phyloP scores from a whole-genome alignment of 129 eudicot genomes.

The Flaveria linearis region DNA sequence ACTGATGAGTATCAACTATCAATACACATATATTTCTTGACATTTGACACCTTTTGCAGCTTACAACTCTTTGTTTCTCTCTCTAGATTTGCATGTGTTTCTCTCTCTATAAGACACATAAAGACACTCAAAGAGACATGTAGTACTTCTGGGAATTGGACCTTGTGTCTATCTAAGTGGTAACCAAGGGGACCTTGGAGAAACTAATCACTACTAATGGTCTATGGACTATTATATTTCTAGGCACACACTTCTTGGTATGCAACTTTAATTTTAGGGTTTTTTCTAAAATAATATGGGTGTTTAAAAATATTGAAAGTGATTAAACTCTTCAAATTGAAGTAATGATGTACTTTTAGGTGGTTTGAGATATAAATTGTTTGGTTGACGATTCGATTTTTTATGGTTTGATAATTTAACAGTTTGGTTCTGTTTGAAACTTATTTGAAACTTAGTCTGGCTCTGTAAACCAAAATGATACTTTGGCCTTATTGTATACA shows the following conservation, averaged over 20 bases:
- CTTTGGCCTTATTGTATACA: too few relatives aligned
- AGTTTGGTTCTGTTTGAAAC: too few relatives aligned
- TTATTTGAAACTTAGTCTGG: too few relatives aligned
- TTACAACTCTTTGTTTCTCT: conserved; percentile 22
- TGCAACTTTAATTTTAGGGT: neutral
- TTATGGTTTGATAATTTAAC: too few relatives aligned
- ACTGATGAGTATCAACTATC: neutral
- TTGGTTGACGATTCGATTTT: too few relatives aligned
- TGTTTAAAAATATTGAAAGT: too few relatives aligned
- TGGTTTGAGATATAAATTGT: too few relatives aligned
- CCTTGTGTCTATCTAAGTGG: conserved; percentile 32
- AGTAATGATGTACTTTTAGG: too few relatives aligned
- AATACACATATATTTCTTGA: conserved; percentile 10
- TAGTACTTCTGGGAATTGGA: conserved; percentile 32
- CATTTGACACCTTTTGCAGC: conserved; percentile 25
- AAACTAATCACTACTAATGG: conserved; percentile 27
- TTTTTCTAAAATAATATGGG: too few relatives aligned
- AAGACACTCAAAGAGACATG: conserved; percentile 32
- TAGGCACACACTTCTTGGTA: conserved; percentile 24
- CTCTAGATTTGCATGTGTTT: conserved; percentile 10
- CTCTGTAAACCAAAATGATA: too few relatives aligned
- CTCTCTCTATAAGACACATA: conserved; percentile 24
- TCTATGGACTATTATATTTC: conserved; percentile 22
- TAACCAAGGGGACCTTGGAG: conserved; percentile 25
- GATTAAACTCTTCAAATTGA: too few relatives aligned